Conservation (phyloP, 2,329 filamentous ascomycete genomes). For the Calonectria pauciramosa region DNA sequence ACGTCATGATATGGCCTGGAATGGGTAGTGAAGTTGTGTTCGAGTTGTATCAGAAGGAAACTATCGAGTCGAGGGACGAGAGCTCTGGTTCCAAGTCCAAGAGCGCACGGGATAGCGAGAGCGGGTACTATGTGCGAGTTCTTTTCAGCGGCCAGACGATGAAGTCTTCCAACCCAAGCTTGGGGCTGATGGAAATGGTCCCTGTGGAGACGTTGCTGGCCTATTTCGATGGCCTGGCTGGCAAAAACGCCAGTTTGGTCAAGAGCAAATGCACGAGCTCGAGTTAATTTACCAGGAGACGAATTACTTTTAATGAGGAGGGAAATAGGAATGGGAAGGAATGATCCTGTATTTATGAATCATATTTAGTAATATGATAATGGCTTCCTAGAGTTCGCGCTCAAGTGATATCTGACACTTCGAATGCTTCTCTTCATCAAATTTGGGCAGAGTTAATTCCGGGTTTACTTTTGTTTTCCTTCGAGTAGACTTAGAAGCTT, state of each 20-base stretch:
- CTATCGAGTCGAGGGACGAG: background rate
- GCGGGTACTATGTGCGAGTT: constrained; percentile 71
- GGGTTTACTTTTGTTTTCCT: background rate
- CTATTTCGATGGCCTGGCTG: constrained; percentile 81
- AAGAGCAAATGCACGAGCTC: constrained; percentile 48
- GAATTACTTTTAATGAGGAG: background rate
- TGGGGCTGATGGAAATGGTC: constrained; percentile 81
- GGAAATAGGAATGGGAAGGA: background rate
- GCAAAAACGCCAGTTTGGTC: constrained; percentile 61
- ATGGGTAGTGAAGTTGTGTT: constrained; percentile 86
- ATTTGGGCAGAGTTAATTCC: no score
- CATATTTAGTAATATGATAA: background rate
- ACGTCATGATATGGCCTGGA: constrained; percentile 85
- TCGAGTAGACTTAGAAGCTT: background rate
- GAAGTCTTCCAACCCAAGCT: constrained; percentile 74
- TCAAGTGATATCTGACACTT: background rate
- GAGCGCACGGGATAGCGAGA: constrained; percentile 16
- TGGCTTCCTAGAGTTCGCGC: background rate
- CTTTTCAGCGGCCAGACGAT: constrained; percentile 79
- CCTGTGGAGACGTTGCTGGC: constrained; percentile 73
- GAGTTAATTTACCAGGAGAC: background rate
- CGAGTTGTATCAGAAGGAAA: constrained; percentile 71
- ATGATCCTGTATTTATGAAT: background rate
- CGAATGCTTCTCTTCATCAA: background rate
- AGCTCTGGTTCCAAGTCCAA: background rate